Base-by-base conservation (phyloP, 371 early-diverging fungal genomes). In the Amoeboaphelidium occidentale region DNA sequence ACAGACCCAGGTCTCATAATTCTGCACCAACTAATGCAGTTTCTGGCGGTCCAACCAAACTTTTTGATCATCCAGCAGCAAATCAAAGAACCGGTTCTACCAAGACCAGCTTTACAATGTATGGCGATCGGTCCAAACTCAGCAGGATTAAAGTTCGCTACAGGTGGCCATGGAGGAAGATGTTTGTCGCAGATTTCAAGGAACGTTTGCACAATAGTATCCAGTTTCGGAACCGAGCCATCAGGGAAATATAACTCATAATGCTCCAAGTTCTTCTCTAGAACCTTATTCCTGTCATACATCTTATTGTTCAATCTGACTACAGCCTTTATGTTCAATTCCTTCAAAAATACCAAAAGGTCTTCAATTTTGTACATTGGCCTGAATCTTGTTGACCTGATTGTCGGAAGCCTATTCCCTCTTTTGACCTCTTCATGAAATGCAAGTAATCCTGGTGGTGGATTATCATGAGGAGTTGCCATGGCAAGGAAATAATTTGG, bases 71-170 rank as follows among this genome's bases (percentile, higher is more conserved):
- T 53, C 41, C 66, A 73, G 27, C 68, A 69, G 2, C 69, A 74
- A 46, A 82, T 77, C 43, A 81, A 61, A 0, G 76, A 68, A 2
- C 83, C 83, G 0, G 83, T 82, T 49, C 83, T 63, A 14, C 83
- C 81, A 1, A 81, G 62, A 0, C 83, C 83, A 0, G 81, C 83
- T 59, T 72, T 69, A 56, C 83, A 82, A 52, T 82, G 83, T 0
- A 79, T 70, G 1, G 78, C 72, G 24, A 75, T 63, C 2, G 68
- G 60, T 0, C 72, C 70, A 32, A 6, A 17, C 39, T 10, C 10
- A 10, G 10, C 39, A 6, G 39, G 10, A 32, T 32, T 32, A 17
- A 32, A 17, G 39, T 10, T 32, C 39, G 10, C 6, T 32, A 32
- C 39, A 32, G 39, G 17, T 6, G 39, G 10, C 39, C 39, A 32